Base-by-base conservation (phyloP, 768 basidiomycete species). In the Lentinula sp. region DNA sequence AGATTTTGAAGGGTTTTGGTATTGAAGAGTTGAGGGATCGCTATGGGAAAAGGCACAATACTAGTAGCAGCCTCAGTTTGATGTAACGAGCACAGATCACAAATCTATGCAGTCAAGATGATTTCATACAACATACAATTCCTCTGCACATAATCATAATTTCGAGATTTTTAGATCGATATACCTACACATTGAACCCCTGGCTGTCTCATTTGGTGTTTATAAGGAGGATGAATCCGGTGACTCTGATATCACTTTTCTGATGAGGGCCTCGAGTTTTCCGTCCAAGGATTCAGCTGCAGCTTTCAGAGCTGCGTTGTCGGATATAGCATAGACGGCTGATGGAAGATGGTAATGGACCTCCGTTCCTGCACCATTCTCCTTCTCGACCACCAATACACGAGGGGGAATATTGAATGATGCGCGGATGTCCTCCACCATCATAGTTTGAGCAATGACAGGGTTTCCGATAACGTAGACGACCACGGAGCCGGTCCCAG, bases 391-490 rank as follows among this genome's bases (percentile, higher is more conserved):
- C 32, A 85, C 65, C 20, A 83, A 67, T 8, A 84, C 45, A 18
- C 78, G 75, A 23, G 75, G 80, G 7, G 83, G 82, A 20, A 84
- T 72, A 66, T 79, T 72, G 28, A 73, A 69, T 2, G 72, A 79
- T 0, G 74, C 77, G 15, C 69, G 69, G 46, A 76, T 64, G 61
- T 83, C 80, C 61, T 74, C 66, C 59, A 69, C 65, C 55, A 84
- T 57, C 64, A 85, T 76, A 2, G 66, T 68, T 60, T 80, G 76
- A 0, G 81, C 83, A 50, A 81, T 69, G 53, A 81, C 68, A 2
- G 83, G 83, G 67, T 83, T 83, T 16, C 82, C 82, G 59, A 82
- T 71, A 33, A 72, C 76, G 68, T 85, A 85, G 12, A 78, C 66
- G 45, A 73, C 65, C 1, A 76, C 69, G 35, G 64, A 65, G 20